phyloP scores from a whole-genome alignment of 176 grass and related monocot species.

The Alloteropsis semialata region DNA sequence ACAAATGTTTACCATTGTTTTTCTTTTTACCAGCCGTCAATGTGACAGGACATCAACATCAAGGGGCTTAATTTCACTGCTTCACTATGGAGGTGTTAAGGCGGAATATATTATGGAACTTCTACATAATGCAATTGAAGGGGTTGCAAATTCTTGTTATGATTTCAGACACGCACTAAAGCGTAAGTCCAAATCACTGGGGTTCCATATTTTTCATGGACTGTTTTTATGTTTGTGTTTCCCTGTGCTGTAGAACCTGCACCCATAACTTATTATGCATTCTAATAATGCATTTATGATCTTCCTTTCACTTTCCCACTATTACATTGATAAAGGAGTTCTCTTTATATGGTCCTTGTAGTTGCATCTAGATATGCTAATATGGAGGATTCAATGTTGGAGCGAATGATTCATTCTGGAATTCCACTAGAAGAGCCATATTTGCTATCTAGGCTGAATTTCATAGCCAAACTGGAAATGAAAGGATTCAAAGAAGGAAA shows the following conservation, averaged over 20 bases:
- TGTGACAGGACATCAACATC: conserved; percentile 43
- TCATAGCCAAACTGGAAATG: conserved; percentile 35
- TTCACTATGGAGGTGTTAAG: conserved; percentile 60
- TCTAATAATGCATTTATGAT: neutral
- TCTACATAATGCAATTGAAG: conserved; percentile 51
- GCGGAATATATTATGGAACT: conserved; percentile 67
- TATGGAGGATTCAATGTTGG: conserved; percentile 61
- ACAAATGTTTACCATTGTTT: neutral
- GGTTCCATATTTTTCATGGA: neutral
- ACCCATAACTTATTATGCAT: neutral
- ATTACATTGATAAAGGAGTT: neutral
- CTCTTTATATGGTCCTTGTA: conserved; percentile 27
- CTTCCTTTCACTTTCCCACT: neutral
- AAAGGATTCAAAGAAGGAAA: conserved; percentile 51
- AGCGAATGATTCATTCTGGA: conserved; percentile 63
- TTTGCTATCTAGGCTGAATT: conserved; percentile 33
- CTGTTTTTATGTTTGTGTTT: neutral
- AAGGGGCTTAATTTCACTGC: conserved; percentile 51
- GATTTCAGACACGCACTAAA: conserved; percentile 28
- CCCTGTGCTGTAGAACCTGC: neutral
- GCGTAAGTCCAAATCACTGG: conserved; percentile 18
- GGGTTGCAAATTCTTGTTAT: conserved; percentile 12
- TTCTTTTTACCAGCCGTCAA: conserved; percentile 43
- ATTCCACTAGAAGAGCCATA: conserved; percentile 51
- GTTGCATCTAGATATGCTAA: conserved; percentile 51